Base-by-base conservation (phyloP, 163 green algal species). In the Chlorella variabilis region DNA sequence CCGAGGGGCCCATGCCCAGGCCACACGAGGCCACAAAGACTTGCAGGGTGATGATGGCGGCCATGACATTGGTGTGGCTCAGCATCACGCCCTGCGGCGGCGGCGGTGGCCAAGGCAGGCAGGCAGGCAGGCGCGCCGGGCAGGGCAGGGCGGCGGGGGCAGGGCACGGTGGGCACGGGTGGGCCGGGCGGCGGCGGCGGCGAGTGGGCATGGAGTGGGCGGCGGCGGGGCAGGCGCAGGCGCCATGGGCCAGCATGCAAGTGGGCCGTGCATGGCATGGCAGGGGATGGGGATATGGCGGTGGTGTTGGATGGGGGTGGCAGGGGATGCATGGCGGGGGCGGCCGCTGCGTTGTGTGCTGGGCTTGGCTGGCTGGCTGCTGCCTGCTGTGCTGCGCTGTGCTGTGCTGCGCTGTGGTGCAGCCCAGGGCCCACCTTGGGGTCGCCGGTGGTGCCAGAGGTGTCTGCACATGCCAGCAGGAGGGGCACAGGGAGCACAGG, bases 41-140 rank as follows among this genome's bases (percentile, higher is more conserved):
- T 18, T 68, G 9, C 58, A 81, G 65, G 51, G 51, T 65, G 2
- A 69, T 59, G 21, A 95, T 79, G 18, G 86, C 77, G 62, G 89
- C 73, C 54, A 98, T 74, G 36, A 99, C 69, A 5, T 88, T 90
- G 21, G 63, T 68, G 77, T 99, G 96, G 1, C 85, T 95, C 65
- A 98, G 84, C 85, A 97, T 90, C 29, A 99, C 96, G 36, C 94
- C 95, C 91, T 98, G 96, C 48, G 41, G 67, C 9, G 25, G 78
- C 4, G 62, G 66, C 38, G 31, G 34, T 9, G 20, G 8, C 13
- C 17, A 67, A 33, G 56, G 33, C 29, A 49, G 36, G 36, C 67
- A n/a, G 45, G 27, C n/a, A 11, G 67, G 48, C 20, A 31, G n/a
- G 62, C 27, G 41, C 18, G 65, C 36, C 54, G 65, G 36, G 65